Evolutionary conservation across 148 eudicot species (phyloP).

Genomic region (Silene latifolia): DNA sequence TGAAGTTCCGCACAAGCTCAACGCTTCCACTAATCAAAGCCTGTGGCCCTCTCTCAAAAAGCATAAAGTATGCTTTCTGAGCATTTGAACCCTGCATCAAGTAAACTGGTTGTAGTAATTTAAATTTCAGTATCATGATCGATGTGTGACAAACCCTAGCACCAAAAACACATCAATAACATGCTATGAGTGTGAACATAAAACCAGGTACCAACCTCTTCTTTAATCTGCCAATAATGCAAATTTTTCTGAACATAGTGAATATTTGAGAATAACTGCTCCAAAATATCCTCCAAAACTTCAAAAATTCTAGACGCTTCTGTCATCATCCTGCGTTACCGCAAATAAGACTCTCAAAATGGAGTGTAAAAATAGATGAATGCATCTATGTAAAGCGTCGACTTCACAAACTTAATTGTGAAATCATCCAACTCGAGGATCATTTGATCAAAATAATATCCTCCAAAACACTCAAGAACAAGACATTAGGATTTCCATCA

Average conservation of each 20-base stretch:
- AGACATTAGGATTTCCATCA: background rate
- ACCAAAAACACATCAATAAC: background rate
- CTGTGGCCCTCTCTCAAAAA: slow-evolving; percentile 83
- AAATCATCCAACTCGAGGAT: background rate
- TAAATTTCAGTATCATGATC: background rate
- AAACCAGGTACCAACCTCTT: slow-evolving; percentile 59
- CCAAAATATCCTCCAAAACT: slow-evolving; percentile 78
- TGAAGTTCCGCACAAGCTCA: slow-evolving; percentile 53
- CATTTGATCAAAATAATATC: background rate
- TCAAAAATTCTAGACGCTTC: slow-evolving; percentile 60
- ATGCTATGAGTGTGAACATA: background rate
- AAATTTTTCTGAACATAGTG: slow-evolving; percentile 78
- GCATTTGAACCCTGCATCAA: slow-evolving; percentile 66
- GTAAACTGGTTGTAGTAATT: background rate
- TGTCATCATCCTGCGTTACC: slow-evolving; percentile 46
- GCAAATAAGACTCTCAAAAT: background rate
- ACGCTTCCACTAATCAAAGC: slow-evolving; percentile 65
- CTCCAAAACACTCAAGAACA: background rate
- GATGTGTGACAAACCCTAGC: background rate
- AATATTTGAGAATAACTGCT: slow-evolving; percentile 57
- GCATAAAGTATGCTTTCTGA: slow-evolving; percentile 72
- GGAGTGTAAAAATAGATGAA: background rate
- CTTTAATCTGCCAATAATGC: slow-evolving; percentile 77
- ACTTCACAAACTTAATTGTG: background rate
- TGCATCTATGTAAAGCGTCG: background rate